These are phyloP conservation scores for Pichia cabralensis DNA, from an alignment of 805 yeast species.

Conservation along the genomic window DNA sequence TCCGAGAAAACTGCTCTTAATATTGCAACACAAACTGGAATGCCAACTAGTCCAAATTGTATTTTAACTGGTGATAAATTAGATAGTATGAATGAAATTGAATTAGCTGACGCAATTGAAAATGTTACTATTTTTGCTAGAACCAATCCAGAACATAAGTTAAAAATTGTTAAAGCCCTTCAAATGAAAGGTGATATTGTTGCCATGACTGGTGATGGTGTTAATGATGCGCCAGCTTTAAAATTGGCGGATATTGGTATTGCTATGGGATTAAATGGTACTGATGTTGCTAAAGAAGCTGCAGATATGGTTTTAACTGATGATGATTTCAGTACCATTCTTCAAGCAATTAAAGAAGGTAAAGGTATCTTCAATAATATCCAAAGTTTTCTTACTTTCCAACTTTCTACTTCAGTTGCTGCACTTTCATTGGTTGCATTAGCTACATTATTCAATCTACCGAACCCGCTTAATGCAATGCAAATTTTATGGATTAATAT, in stretches of 20 bases:
- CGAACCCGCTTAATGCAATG: constrained; percentile 96
- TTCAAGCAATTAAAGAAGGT: constrained; percentile 93
- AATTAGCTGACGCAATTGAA: constrained; percentile 64
- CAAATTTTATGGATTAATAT: constrained; percentile 97
- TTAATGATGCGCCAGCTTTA: constrained; percentile 96
- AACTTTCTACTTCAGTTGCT: constrained; percentile 90
- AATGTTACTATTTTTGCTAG: constrained; percentile 87
- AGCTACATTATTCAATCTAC: constrained; percentile 76
- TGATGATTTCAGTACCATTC: constrained; percentile 91
- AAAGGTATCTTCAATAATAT: constrained; percentile 94
- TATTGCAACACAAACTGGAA: constrained; percentile 85
- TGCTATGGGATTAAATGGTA: constrained; percentile 88
- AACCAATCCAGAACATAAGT: constrained; percentile 91
- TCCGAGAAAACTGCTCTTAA: constrained; percentile 77
- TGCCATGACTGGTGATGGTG: constrained; percentile 99
- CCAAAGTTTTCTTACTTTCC: constrained; percentile 91
- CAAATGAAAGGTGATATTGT: constrained; percentile 90
- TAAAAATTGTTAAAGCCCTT: constrained; percentile 79
- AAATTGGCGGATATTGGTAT: constrained; percentile 94
- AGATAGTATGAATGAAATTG: constrained; percentile 62
- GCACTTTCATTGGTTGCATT: constrained; percentile 85
- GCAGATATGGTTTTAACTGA: constrained; percentile 96
- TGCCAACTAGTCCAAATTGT: constrained; percentile 56
- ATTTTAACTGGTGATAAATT: constrained; percentile 81
- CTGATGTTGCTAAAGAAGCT: constrained; percentile 98